These are phyloP conservation scores for Tetrahymena elliotti DNA, from an alignment of 73 alveolate species.

Conservation along the genomic window DNA sequence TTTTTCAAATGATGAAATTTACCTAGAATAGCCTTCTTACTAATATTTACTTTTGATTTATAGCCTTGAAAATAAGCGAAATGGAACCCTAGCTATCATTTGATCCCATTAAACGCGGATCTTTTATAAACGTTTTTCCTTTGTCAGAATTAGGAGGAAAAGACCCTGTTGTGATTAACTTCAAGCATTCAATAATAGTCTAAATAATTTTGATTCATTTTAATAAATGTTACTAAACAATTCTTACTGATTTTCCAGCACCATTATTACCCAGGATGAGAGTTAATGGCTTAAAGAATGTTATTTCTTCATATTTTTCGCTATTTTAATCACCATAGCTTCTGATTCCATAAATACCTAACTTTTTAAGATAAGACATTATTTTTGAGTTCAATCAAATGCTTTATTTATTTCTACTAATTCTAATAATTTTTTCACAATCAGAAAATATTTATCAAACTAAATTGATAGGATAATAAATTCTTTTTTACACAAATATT, in stretches of 20 bases:
- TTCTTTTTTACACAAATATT: not conserved
- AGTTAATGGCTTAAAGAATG: conserved; percentile 48
- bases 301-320: not conserved
- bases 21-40: conserved; percentile 75
- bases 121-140: conserved; percentile 89
- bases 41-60: conserved; percentile 64
- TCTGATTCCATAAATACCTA: not conserved
- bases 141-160: conserved; percentile 88
- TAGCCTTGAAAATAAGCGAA: conserved; percentile 62
- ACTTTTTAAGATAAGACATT: not conserved
- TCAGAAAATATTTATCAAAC: not conserved
- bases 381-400: too few species aligned
- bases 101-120: conserved; percentile 64
- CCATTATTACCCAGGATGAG: conserved; percentile 91
- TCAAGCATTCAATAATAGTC: conserved; percentile 88
- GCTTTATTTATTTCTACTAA: not conserved
- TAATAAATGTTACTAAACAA: conserved; percentile 10
- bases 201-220: conserved; percentile 19
- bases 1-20: not conserved
- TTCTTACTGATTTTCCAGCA: conserved; percentile 78
- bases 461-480: not conserved
- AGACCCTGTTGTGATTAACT: conserved; percentile 85
- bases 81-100: conserved; percentile 79
- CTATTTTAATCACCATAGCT: not conserved
- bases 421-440: not conserved